Evolutionary conservation across 164 flowering plant genomes (phyloP).

Genomic region (Tinospora cordifolia): DNA sequence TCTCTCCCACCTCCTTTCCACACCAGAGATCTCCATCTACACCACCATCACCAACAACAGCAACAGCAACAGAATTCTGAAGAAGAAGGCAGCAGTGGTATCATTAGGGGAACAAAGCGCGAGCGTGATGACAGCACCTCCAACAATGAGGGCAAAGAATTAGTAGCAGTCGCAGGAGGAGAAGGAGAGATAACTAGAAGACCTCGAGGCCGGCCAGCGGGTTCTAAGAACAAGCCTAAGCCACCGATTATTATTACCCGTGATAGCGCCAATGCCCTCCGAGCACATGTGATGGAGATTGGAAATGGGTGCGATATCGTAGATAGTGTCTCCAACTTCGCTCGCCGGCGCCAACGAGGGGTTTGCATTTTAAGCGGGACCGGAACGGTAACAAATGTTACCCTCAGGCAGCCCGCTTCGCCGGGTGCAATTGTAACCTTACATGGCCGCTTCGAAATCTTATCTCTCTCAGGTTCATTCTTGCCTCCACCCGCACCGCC

Average conservation of each 20-base stretch:
- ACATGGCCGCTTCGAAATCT: constrained; percentile 80
- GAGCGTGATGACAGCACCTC: constrained; percentile 28
- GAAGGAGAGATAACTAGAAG: constrained; percentile 51
- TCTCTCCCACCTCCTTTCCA: constrained; percentile 79
- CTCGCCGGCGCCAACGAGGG: constrained; percentile 65
- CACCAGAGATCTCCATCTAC: constrained; percentile 57
- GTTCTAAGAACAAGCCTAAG: constrained; percentile 88
- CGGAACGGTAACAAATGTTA: constrained; percentile 78
- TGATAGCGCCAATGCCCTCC: constrained; percentile 79
- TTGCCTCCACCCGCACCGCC: constrained; percentile 91
- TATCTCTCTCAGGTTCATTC: constrained; percentile 77
- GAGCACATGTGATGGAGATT: constrained; percentile 83
- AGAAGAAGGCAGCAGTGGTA: constrained; percentile 36
- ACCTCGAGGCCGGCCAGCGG: constrained; percentile 78
- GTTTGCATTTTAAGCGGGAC: constrained; percentile 69
- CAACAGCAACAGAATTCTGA: constrained; percentile 50
- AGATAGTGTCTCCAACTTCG: constrained; percentile 64
- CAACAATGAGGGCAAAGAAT: constrained; percentile 23
- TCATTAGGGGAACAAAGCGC: constrained; percentile 24
- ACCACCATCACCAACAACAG: constrained; percentile 40
- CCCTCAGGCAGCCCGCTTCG: constrained; percentile 60
- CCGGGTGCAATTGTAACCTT: constrained; percentile 64
- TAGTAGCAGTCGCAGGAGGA: constrained; percentile 20
- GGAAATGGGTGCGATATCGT: constrained; percentile 68
- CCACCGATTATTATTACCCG: constrained; percentile 89